Evolutionary conservation across 2,329 filamentous ascomycete genomes (phyloP), one percentile per base, ranked within the genome.

Genomic region (Pseudogymnoascus sp.): DNA sequence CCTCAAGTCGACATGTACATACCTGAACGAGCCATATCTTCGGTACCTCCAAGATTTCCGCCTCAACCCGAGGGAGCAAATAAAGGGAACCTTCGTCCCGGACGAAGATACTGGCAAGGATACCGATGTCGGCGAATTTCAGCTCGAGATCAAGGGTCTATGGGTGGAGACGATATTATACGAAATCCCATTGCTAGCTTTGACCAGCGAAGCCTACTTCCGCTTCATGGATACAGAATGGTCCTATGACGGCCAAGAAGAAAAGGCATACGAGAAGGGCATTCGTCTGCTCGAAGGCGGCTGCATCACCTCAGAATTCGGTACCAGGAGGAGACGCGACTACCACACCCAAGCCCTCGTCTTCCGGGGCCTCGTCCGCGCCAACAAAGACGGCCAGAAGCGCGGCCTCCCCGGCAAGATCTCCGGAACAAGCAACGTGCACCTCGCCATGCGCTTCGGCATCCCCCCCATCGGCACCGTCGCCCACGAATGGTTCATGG

Each of bases 401-500:
- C 82, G 82, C 40, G 88, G 87, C 0, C 83, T 86, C 71, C 77
- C 82, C 1, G 93, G 93, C 8, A 89, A 87, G 73, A 81, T 98
- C 56, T 85, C 88, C 0, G 95, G 95, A 10, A 96, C 93, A 0
- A 98, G 93, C 75, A 99, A 99, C 72, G 95, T 99, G 3, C 93
- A 98, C 74, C 86, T 99, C 68, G 95, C 95, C 10, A 96, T 96
- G 91, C 89, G 91, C 71, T 93, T 96, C 76, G 87, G 86, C 50
- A 85, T 97, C 53, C 79, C 86, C 3, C 92, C 95, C 0, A 84
- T 98, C 11, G 95, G 95, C 4, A 99, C 95, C 0, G 86, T 89
- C 1, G 95, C 95, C 0, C 95, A 99, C 72, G 95, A 99, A 77
- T 99, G 95, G 95, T 98, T 97, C 79, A 99, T 99, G 95, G 93